These are phyloP conservation scores for Stagonosporopsis rhizophila DNA, from an alignment of 2,329 filamentous ascomycete species.

Conservation along the genomic window DNA sequence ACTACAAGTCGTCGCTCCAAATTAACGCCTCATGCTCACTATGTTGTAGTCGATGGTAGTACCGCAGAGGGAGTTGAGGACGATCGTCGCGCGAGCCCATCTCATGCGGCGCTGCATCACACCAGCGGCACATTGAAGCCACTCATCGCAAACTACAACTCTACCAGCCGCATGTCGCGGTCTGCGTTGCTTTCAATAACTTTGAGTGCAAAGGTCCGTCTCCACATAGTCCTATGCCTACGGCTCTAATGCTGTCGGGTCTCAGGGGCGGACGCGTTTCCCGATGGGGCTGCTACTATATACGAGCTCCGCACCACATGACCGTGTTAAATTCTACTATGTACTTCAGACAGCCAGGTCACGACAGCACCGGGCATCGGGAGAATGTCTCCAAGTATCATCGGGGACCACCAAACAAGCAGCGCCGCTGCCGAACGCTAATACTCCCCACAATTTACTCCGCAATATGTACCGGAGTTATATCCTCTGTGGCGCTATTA, in stretches of 20 bases:
- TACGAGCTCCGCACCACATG: slow-evolving; percentile 11
- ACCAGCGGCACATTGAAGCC: too few species aligned
- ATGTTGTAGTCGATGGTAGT: too few species aligned
- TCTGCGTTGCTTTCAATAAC: too few species aligned
- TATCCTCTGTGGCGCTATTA: slow-evolving; percentile 13
- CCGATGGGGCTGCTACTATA: background rate
- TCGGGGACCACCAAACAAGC: slow-evolving; percentile 14
- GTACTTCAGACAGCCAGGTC: slow-evolving; percentile 6
- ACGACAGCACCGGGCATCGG: slow-evolving; percentile 16
- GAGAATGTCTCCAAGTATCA: background rate
- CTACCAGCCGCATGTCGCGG: too few species aligned
- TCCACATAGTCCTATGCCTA: too few species aligned
- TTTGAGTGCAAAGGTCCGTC: too few species aligned
- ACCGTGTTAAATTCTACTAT: background rate
- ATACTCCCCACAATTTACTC: slow-evolving; percentile 27
- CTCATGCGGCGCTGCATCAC: too few species aligned
- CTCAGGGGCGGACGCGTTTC: slow-evolving; percentile 34
- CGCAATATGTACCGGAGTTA: slow-evolving; percentile 15
- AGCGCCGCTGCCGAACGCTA: slow-evolving; percentile 18
- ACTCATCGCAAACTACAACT: too few species aligned
- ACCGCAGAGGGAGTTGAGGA: too few species aligned
- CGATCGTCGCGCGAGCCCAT: too few species aligned
- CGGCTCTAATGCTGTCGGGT: background rate
- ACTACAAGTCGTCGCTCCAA: too few species aligned
- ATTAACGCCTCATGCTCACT: too few species aligned